Evolutionary conservation across 2,329 filamentous ascomycete genomes (phyloP).

Genomic region (Alternaria gansuensis): DNA sequence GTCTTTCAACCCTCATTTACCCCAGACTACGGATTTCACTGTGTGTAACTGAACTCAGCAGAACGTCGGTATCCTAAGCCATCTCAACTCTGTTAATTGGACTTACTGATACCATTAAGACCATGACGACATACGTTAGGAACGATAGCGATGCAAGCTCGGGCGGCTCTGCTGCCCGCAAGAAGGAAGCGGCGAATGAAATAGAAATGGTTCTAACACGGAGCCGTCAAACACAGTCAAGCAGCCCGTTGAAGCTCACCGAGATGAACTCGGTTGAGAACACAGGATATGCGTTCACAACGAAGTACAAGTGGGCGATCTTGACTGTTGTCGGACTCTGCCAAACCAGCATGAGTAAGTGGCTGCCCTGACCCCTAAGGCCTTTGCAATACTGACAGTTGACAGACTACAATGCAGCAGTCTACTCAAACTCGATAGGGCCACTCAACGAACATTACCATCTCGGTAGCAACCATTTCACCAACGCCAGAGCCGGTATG

Average conservation of each 20-base stretch:
- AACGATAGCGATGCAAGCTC: constrained; percentile 17
- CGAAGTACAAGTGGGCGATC: constrained; percentile 63
- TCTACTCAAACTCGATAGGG: constrained; percentile 63
- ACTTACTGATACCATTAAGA: constrained; percentile 4
- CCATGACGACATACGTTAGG: constrained; percentile 14
- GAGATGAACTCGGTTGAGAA: constrained; percentile 34
- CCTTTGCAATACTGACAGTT: constrained; percentile 25
- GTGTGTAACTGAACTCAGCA: background rate
- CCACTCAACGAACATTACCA: constrained; percentile 68
- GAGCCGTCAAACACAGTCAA: background rate
- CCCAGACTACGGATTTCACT: background rate
- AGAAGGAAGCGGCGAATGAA: constrained; percentile 8
- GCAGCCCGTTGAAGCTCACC: constrained; percentile 22
- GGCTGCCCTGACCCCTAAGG: constrained; percentile 42
- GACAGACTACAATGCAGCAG: constrained; percentile 63
- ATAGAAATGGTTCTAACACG: constrained; percentile 18
- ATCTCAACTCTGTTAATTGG: background rate
- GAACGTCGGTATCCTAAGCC: background rate
- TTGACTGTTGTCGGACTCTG: constrained; percentile 63
- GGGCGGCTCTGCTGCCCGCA: constrained; percentile 9
- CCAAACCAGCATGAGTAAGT: constrained; percentile 61
- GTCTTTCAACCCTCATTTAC: background rate
- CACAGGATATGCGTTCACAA: constrained; percentile 58
- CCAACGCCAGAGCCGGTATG: constrained; percentile 64
- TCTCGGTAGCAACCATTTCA: constrained; percentile 46